These are phyloP conservation scores for Ziziphus jujuba DNA, from an alignment of 306 rosid genomes.

Conservation along the genomic window DNA sequence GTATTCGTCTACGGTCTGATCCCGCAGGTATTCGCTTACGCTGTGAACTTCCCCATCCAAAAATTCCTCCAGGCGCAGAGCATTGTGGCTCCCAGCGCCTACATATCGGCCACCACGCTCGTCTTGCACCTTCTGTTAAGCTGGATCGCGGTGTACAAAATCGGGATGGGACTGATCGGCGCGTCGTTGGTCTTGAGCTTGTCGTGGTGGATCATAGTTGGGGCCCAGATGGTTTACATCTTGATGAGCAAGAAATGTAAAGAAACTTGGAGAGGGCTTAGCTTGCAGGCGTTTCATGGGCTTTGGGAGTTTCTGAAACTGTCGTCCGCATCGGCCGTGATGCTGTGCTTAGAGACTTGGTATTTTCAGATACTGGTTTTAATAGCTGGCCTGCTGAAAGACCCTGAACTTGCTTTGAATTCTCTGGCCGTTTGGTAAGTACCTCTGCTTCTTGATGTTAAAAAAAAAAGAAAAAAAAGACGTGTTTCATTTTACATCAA, in stretches of 20 bases:
- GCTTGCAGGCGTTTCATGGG: constrained; percentile 48
- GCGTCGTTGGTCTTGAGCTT: constrained; percentile 56
- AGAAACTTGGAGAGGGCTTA: constrained; percentile 57
- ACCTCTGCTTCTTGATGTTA: neutral
- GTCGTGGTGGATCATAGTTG: constrained; percentile 78
- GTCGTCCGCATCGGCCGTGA: constrained; percentile 68
- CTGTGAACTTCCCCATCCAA: constrained; percentile 75
- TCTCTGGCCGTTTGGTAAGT: constrained; percentile 66
- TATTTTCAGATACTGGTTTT: constrained; percentile 66
- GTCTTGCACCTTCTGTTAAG: constrained; percentile 42
- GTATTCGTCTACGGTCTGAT: constrained; percentile 66
- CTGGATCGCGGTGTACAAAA: constrained; percentile 52
- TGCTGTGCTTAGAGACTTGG: constrained; percentile 80
- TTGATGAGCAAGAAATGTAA: constrained; percentile 26
- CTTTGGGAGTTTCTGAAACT: constrained; percentile 47
- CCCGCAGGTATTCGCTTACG: constrained; percentile 77
- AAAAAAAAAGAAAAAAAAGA: neutral
- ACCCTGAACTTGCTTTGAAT: constrained; percentile 62
- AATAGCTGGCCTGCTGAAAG: constrained; percentile 58
- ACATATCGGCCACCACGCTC: constrained; percentile 49
- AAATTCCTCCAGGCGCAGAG: constrained; percentile 76
- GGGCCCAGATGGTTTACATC: constrained; percentile 51
- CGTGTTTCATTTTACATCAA: neutral
- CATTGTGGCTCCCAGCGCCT: constrained; percentile 62
- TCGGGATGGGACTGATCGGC: constrained; percentile 58